A percentile compares a stretch with the other conserved stretches of the same genome.
These are phyloP conservation scores for Amoebophrya sp. DNA, from an alignment of 169 alveolate species.

Conservation along the genomic window DNA sequence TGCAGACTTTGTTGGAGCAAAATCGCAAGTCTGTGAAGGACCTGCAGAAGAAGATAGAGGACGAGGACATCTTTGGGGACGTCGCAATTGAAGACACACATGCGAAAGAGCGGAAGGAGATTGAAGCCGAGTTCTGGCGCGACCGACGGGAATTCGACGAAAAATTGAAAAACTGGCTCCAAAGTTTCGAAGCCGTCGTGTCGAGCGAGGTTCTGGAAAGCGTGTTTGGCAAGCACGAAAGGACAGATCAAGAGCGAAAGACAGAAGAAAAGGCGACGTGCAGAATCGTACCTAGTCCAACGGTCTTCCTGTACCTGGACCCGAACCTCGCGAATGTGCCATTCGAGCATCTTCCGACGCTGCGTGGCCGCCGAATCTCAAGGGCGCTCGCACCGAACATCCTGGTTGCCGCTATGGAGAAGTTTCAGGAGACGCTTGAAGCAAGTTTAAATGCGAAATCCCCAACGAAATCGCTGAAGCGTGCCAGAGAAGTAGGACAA, in stretches of 20 bases:
- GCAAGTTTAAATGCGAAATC: too few relatives aligned
- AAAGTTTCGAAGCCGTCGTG: not conserved
- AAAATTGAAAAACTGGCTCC: not conserved
- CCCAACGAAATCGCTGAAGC: too few relatives aligned
- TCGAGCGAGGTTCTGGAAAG: too few relatives aligned
- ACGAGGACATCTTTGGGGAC: not conserved
- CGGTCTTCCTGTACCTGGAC: not conserved
- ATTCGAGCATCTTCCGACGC: not conserved
- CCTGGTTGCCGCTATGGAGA: too few relatives aligned
- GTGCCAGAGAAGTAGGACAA: too few relatives aligned
- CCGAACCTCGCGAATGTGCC: not conserved
- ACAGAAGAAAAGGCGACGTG: too few relatives aligned
- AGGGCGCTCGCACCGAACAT: not conserved
- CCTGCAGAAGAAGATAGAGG: not conserved
- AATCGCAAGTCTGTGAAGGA: not conserved
- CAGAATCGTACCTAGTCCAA: too few relatives aligned
- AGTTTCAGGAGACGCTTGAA: too few relatives aligned
- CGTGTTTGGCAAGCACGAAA: too few relatives aligned
- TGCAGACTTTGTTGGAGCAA: too few relatives aligned
- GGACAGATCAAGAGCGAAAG: too few relatives aligned
- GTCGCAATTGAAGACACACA: not conserved
- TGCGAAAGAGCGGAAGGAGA: not conserved
- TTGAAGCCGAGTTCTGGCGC: not conserved
- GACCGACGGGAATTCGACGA: not conserved
- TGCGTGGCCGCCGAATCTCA: not conserved